phyloP scores from a whole-genome alignment of 352 stramenopile species.

The Elongisporangium senticosum region DNA sequence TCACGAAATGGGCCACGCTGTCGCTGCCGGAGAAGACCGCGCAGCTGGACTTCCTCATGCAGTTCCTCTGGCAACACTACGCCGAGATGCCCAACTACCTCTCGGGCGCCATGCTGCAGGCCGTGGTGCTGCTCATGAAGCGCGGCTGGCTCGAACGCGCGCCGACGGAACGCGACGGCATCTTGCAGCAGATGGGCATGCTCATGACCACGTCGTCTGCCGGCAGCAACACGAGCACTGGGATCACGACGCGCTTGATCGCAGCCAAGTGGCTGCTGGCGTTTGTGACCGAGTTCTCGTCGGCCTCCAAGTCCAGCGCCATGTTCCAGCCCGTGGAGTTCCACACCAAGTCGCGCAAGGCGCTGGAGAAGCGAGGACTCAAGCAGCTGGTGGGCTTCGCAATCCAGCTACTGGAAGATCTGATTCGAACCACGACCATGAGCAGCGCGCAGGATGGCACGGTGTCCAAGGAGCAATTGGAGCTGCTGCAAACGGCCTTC shows the following conservation, averaged over 20 bases:
- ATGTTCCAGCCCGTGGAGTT: conserved; percentile 83
- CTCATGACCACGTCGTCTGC: conserved; percentile 32
- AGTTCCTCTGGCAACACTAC: conserved; percentile 66
- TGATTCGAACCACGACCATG: conserved; percentile 58
- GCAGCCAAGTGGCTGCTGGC: conserved; percentile 78
- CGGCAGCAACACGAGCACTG: background rate
- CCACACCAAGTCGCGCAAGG: conserved; percentile 65
- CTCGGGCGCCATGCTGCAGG: conserved; percentile 53
- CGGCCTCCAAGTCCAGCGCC: conserved; percentile 63
- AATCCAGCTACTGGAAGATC: conserved; percentile 61
- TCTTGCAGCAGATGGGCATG: conserved; percentile 68
- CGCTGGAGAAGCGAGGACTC: conserved; percentile 51
- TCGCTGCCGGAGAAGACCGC: conserved; percentile 38
- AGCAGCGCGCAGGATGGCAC: conserved; percentile 28
- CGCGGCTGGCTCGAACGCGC: conserved; percentile 73
- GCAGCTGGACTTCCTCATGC: conserved; percentile 70
- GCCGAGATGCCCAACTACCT: conserved; percentile 50
- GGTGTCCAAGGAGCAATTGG: conserved; percentile 56
- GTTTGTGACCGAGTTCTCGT: conserved; percentile 84
- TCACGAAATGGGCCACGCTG: conserved; percentile 61
- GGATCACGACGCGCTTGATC: conserved; percentile 44
- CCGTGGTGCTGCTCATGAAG: conserved; percentile 75
- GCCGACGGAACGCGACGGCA: conserved; percentile 34
- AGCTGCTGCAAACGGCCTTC: conserved; percentile 74
- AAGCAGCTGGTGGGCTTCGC: conserved; percentile 58